These are phyloP conservation scores for Trichoderma virens DNA, from an alignment of 495 filamentous ascomycete species.

Conservation along the genomic window DNA sequence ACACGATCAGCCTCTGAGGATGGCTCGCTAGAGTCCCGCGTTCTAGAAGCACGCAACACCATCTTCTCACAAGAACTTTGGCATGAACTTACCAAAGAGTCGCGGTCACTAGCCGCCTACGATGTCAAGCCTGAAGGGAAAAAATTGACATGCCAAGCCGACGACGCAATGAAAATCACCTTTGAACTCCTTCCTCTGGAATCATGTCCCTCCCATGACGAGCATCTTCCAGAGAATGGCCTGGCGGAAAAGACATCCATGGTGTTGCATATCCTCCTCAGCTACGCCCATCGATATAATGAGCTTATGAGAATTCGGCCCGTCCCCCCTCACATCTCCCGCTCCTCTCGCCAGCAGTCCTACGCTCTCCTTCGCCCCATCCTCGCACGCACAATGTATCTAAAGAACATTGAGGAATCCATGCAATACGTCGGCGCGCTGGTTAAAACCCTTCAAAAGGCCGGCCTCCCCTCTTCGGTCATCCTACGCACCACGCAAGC, in stretches of 20 bases:
- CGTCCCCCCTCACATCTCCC: constrained; percentile 49
- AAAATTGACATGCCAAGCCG: constrained; percentile 48
- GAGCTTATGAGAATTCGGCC: constrained; percentile 52
- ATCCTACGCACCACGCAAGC: constrained; percentile 20
- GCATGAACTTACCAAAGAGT: constrained; percentile 80
- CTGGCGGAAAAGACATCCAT: constrained; percentile 51
- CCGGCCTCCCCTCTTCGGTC: constrained; percentile 21
- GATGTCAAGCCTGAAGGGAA: constrained; percentile 56
- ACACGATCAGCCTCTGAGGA: constrained; percentile 31
- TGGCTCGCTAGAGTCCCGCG: constrained; percentile 49
- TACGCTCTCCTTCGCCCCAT: constrained; percentile 25
- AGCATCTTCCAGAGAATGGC: constrained; percentile 20
- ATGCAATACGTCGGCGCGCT: constrained; percentile 19
- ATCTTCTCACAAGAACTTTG: constrained; percentile 91
- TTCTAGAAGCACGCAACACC: constrained; percentile 77
- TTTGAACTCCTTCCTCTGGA: constrained; percentile 61
- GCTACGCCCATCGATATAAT: constrained; percentile 62
- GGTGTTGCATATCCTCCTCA: constrained; percentile 61
- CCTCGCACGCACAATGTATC: constrained; percentile 20
- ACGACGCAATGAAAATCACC: constrained; percentile 45
- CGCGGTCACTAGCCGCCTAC: constrained; percentile 55
- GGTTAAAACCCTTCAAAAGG: constrained; percentile 16
- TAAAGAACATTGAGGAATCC: constrained; percentile 16
- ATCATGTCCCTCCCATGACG: constrained; percentile 16
- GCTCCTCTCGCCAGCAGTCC: constrained; percentile 17